phyloP scores from a whole-genome alignment of 2,329 filamentous ascomycete genomes.

The Colletotrichum caudatum region DNA sequence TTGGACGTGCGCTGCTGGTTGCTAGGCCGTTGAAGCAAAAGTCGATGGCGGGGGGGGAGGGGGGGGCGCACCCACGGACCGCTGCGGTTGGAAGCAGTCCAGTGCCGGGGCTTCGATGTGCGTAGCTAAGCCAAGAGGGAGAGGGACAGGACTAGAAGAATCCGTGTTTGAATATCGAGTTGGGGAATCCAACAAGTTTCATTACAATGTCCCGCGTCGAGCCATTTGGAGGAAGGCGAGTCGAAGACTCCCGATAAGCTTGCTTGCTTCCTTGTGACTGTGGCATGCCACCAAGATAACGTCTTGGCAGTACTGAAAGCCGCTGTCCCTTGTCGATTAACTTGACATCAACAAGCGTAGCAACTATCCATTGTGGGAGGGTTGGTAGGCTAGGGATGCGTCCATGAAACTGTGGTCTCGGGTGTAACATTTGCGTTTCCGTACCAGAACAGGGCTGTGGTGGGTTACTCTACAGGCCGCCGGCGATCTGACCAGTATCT shows the following conservation, averaged over 20 bases:
- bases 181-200: neutral
- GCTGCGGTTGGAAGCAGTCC: constrained; percentile 2
- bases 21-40: constrained; percentile 8
- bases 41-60: constrained; percentile 27
- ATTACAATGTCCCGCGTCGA: neutral
- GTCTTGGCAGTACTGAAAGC: too few relatives aligned
- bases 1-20: constrained; percentile 32
- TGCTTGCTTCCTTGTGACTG: neutral
- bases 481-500: neutral
- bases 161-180: neutral
- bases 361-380: neutral
- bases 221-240: neutral
- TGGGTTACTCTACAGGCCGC: neutral
- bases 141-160: neutral
- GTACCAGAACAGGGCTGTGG: neutral
- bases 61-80: constrained; percentile 26
- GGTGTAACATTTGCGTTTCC: neutral
- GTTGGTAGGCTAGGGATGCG: neutral
- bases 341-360: neutral
- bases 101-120: neutral
- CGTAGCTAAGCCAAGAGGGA: neutral
- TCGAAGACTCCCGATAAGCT: neutral
- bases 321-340: neutral
- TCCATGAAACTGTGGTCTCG: neutral
- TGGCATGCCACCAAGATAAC: neutral